Conservation (phyloP, 176 grass and related monocot genomes). For the Aechmea fasciata region DNA sequence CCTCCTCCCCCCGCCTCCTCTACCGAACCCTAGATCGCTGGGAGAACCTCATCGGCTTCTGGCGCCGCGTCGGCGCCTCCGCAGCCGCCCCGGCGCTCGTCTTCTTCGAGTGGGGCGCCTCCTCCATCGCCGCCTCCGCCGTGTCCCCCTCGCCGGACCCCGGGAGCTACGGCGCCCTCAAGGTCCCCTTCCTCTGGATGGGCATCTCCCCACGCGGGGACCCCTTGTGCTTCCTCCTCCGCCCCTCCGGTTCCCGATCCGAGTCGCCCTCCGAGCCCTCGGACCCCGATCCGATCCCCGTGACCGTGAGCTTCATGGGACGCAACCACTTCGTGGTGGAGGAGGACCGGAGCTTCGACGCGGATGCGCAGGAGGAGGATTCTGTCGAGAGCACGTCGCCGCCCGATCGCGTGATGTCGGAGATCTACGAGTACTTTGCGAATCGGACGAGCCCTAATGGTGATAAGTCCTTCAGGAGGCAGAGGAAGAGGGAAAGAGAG, state of each 20-base stretch:
- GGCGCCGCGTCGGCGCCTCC: conserved; percentile 36
- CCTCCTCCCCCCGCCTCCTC: conserved; percentile 33
- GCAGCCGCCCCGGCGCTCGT: conserved; percentile 17
- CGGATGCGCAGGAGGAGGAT: conserved; percentile 22
- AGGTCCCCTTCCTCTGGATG: conserved; percentile 39
- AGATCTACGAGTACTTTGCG: conserved; percentile 56
- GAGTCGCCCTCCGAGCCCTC: background rate
- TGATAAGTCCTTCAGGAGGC: conserved; percentile 18
- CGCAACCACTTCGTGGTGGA: conserved; percentile 50
- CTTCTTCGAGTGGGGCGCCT: conserved; percentile 54
- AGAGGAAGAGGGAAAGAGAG: conserved; percentile 33
- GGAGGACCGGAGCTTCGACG: background rate
- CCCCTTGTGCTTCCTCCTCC: conserved; percentile 21
- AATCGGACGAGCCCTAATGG: conserved; percentile 40
- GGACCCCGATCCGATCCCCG: conserved; percentile 24
- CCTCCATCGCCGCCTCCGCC: conserved; percentile 35
- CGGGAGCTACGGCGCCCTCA: conserved; percentile 22
- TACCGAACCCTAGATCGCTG: conserved; percentile 13
- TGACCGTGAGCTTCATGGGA: conserved; percentile 49
- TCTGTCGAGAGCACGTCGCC: conserved; percentile 36
- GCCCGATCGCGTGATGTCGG: conserved; percentile 34
- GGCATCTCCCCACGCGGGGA: conserved; percentile 34
- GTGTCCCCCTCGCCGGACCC: conserved; percentile 22
- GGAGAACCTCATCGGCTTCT: conserved; percentile 35
- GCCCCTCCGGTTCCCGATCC: background rate